Evolutionary conservation across 495 filamentous ascomycete species (phyloP).

Genomic region (Aspergillus haitiensis): DNA sequence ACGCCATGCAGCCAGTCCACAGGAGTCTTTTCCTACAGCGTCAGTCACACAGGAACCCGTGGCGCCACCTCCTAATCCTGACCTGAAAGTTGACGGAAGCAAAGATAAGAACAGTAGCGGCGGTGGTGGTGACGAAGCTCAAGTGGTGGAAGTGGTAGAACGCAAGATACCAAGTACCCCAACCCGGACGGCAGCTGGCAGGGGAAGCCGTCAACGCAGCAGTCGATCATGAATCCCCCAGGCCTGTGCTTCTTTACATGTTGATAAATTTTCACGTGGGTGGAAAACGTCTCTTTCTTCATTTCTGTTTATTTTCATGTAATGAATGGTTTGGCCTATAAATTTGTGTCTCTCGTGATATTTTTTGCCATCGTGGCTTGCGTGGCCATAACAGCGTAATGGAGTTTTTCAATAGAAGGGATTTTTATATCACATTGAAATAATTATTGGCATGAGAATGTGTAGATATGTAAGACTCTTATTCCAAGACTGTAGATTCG

Average conservation of each 20-base stretch:
- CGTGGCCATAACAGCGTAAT: conserved; percentile 15
- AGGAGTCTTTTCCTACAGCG: conserved; percentile 15
- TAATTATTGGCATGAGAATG: neutral
- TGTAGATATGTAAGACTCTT: too few species aligned
- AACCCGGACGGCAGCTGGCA: conserved; percentile 16
- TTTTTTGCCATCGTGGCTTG: conserved; percentile 4
- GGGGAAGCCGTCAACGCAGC: conserved; percentile 29
- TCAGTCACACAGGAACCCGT: conserved; percentile 20
- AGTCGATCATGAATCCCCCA: conserved; percentile 23
- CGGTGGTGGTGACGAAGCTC: conserved; percentile 37
- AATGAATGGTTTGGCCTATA: conserved; percentile 2
- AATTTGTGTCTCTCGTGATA: conserved; percentile 12
- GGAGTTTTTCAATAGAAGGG: conserved; percentile 26
- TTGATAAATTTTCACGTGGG: conserved; percentile 4
- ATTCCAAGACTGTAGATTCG: too few species aligned
- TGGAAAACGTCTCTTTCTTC: conserved; percentile 8
- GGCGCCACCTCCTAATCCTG: conserved; percentile 26
- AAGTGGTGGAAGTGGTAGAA: conserved; percentile 38
- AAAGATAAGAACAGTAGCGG: conserved; percentile 19
- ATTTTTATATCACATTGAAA: neutral
- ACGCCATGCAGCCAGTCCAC: conserved; percentile 20
- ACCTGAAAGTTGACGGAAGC: conserved; percentile 20
- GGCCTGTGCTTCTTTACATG: conserved; percentile 17
- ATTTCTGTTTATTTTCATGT: conserved; percentile 7
- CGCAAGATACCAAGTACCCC: conserved; percentile 29